A percentile compares a stretch with the other conserved stretches of the same genome.
These are phyloP conservation scores for Leucoagaricus sp. DNA, from an alignment of 1,284 basidiomycete species.

Conservation along the genomic window DNA sequence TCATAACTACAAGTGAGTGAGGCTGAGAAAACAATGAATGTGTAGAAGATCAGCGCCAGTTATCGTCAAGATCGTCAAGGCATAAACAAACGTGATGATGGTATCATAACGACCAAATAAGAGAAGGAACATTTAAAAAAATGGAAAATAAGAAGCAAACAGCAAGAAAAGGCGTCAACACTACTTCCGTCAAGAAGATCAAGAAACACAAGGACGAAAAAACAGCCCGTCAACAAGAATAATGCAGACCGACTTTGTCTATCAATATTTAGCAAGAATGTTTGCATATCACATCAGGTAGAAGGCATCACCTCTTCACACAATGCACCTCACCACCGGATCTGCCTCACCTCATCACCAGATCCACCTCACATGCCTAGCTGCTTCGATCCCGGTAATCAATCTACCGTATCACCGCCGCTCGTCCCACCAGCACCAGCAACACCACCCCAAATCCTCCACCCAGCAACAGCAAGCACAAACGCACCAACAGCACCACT, in stretches of 20 bases:
- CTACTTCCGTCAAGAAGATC: background rate
- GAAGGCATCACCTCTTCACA: too few relatives aligned
- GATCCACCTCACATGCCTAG: too few relatives aligned
- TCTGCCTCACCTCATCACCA: too few relatives aligned
- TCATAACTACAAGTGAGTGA: background rate
- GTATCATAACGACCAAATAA: too few relatives aligned
- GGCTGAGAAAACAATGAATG: background rate
- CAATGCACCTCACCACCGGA: background rate
- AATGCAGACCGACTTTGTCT: too few relatives aligned
- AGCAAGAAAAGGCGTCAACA: too few relatives aligned
- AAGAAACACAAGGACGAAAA: background rate
- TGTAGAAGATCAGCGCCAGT: background rate
- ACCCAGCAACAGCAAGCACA: slow-evolving; percentile 12
- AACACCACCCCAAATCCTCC: slow-evolving; percentile 11
- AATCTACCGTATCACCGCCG: background rate
- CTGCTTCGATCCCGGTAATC: background rate
- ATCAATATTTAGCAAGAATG: too few relatives aligned
- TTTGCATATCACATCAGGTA: too few relatives aligned
- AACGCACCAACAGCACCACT: slow-evolving; percentile 12
- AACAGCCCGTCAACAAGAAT: too few relatives aligned
- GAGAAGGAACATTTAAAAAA: background rate
- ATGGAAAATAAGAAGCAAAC: background rate
- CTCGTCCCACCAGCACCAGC: background rate
- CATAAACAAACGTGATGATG: too few relatives aligned
- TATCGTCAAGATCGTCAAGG: background rate